Evolutionary conservation across 805 yeast genomes (phyloP).

Genomic region (Scheffersomyces amazonensis): DNA sequence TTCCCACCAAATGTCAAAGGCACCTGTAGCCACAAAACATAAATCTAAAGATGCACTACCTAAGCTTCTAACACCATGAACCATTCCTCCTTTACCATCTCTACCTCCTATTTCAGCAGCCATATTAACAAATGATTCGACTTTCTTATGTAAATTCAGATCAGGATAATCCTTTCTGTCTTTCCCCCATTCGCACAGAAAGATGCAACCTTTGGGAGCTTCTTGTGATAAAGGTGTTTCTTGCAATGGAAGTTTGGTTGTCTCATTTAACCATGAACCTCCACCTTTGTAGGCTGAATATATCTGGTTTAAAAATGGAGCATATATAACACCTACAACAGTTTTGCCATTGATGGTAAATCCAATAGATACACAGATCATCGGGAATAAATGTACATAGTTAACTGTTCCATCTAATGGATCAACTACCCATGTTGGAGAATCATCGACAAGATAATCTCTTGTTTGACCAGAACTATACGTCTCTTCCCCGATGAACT

Average conservation of each 20-base stretch:
- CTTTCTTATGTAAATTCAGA: slow-evolving; percentile 9
- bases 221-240: slow-evolving; percentile 5
- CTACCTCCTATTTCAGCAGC: slow-evolving; percentile 7
- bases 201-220: slow-evolving; percentile 13
- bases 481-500: slow-evolving; percentile 13
- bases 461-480: slow-evolving; percentile 10
- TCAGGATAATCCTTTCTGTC: slow-evolving; percentile 8
- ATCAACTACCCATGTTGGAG: slow-evolving; percentile 13
- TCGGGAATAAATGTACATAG: slow-evolving; percentile 12
- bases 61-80: slow-evolving; percentile 11
- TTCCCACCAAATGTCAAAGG: slow-evolving; percentile 14
- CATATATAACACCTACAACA: slow-evolving; percentile 12
- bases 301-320: slow-evolving; percentile 11
- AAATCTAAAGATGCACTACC: slow-evolving; percentile 12
- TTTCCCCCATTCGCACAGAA: slow-evolving; percentile 15
- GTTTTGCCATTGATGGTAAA: slow-evolving; percentile 10
- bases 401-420: slow-evolving; percentile 15
- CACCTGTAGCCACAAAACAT: slow-evolving; percentile 13
- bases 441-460: slow-evolving; percentile 9
- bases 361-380: slow-evolving; percentile 13
- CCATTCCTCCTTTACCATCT: slow-evolving; percentile 6
- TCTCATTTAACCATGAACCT: slow-evolving; percentile 11
- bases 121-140: slow-evolving; percentile 10
- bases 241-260: slow-evolving; percentile 8
- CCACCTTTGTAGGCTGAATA: slow-evolving; percentile 11